Evolutionary conservation across 2,329 filamentous ascomycete species (phyloP), one percentile per base, ranked within the genome.

Genomic region (Pyricularia sp.): DNA sequence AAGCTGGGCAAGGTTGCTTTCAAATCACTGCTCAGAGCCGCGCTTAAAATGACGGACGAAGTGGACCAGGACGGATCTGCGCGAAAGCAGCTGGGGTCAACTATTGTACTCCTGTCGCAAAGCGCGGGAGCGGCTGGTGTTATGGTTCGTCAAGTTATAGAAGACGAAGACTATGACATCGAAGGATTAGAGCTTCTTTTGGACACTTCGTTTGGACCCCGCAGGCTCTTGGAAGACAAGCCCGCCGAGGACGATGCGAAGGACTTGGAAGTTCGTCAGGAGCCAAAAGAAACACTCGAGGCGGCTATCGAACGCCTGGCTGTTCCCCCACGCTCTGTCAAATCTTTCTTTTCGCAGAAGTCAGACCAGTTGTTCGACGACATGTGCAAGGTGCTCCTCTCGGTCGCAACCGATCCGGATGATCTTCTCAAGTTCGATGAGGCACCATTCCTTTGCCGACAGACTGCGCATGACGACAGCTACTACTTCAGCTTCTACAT

Each of bases 401-500:
- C 81, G 1, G 83, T 85, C 4, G 83, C 84, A 3, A 80, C 82
- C 2, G 80, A 83, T 70, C 77, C 80, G 70, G 76, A 75, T 1
- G 77, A 82, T 66, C 75, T 86, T 10, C 75, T 79, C 68, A 80
- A 80, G 68, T 88, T 90, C 71, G 84, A 89, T 68, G 77, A 83
- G 10, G 78, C 83, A 7, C 80, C 86, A 0, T 80, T 87, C 64
- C 78, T 93, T 12, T 81, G 83, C 67, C 84, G 83, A 42, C 78
- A 83, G 30, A 77, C 81, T 6, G 88, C 87, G 0, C 79, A 86
- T 42, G 84, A 86, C 65, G 84, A 87, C 50, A 85, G 88, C 58
- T 86, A 91, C 26, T 93, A 90, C 73, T 81, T 93, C 69, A 90
- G 88, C 20, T 94, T 97, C 77, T 89, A 94, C 72, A 83, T 90